These are phyloP conservation scores for Cryptococcus sp. DNA, from an alignment of 1,284 basidiomycete genomes.

Conservation along the genomic window DNA sequence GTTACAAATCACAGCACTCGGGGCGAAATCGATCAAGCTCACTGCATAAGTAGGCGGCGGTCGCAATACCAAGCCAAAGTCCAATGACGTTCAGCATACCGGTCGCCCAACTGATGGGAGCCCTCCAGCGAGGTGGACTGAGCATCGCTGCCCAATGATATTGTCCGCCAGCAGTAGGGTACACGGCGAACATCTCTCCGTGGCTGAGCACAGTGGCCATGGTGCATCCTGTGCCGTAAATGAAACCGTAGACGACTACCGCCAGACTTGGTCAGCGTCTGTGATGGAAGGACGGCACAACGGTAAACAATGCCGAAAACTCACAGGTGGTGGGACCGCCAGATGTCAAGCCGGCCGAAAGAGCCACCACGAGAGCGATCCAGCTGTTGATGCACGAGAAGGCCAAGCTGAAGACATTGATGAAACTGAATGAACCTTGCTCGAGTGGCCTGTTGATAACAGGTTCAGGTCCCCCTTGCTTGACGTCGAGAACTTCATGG, in stretches of 20 bases:
- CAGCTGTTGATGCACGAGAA: constrained; percentile 24
- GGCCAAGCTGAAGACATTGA: constrained; percentile 11
- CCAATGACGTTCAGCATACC: constrained; percentile 21
- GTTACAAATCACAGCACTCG: background rate
- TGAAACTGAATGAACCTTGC: constrained; percentile 2
- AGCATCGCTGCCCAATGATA: constrained; percentile 45
- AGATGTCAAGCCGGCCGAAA: constrained; percentile 18
- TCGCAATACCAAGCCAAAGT: constrained; percentile 18
- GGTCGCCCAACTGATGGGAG: constrained; percentile 17
- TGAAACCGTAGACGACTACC: constrained; percentile 21
- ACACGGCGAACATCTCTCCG: constrained; percentile 38
- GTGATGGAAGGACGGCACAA: background rate
- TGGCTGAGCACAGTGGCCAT: constrained; percentile 16
- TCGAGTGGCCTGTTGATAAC: constrained; percentile 1
- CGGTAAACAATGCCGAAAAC: background rate
- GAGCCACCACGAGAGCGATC: constrained; percentile 19
- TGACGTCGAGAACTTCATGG: too few relatives aligned
- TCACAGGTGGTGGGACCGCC: constrained; percentile 21
- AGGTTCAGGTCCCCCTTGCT: too few relatives aligned
- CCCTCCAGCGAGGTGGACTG: constrained; percentile 19
- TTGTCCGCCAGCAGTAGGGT: constrained; percentile 38
- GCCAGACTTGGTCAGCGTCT: background rate
- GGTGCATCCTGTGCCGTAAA: constrained; percentile 20
- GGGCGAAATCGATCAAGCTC: background rate
- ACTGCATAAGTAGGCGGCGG: constrained; percentile 19